Evolutionary conservation across 352 stramenopile genomes (phyloP).

Genomic region (Globisporangium mamillatum): DNA sequence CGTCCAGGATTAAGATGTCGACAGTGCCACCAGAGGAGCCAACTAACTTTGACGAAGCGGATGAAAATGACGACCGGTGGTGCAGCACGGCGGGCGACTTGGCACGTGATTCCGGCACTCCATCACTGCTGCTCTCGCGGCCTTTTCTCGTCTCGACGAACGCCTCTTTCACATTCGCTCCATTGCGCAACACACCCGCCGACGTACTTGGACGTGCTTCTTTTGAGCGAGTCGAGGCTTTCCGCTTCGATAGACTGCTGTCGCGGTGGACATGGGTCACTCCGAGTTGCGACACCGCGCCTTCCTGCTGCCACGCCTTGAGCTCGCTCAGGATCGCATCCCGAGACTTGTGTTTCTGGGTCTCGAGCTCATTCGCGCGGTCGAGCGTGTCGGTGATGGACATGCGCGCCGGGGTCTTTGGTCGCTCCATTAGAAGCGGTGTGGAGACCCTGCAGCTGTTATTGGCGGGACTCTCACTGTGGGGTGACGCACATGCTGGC

Average conservation of each 20-base stretch:
- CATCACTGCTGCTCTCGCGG: not conserved
- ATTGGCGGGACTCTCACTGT: not conserved
- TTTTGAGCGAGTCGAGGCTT: conserved; percentile 10
- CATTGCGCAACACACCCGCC: conserved; percentile 40
- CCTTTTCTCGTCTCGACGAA: conserved; percentile 38
- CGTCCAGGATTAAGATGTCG: conserved; percentile 62
- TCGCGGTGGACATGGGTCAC: conserved; percentile 23
- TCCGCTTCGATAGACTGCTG: conserved; percentile 22
- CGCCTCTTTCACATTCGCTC: conserved; percentile 40
- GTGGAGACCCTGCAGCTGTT: not conserved
- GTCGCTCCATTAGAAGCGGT: conserved; percentile 25
- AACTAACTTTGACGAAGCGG: conserved; percentile 10
- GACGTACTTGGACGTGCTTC: conserved; percentile 46
- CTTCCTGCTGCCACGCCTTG: conserved; percentile 64
- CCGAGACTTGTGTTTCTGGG: conserved; percentile 52
- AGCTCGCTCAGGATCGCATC: conserved; percentile 68
- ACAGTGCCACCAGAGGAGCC: conserved; percentile 19
- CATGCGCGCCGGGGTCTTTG: conserved; percentile 56
- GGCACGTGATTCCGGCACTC: not conserved
- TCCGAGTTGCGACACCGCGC: conserved; percentile 34
- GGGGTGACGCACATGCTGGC: not conserved
- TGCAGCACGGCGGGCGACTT: conserved; percentile 9
- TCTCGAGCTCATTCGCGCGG: conserved; percentile 61
- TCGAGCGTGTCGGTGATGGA: conserved; percentile 82
- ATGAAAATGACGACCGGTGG: conserved; percentile 10